Base-by-base conservation (phyloP, 2,329 filamentous ascomycete species). In the Chalaropsis ovoidea region DNA sequence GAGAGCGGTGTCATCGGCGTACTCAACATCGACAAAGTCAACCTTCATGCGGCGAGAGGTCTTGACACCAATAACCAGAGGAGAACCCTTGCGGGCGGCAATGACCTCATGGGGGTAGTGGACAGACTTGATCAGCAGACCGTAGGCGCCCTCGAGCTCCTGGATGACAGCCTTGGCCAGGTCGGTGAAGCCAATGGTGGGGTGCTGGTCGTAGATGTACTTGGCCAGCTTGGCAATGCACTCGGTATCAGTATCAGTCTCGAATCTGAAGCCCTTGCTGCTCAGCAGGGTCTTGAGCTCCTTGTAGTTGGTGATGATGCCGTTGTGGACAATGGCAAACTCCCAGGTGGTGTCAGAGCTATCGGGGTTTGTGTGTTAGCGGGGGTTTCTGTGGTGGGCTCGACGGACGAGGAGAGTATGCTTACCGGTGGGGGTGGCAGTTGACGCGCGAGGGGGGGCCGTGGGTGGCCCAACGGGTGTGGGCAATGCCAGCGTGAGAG, bases 301-400 rank as follows among this genome's bases (percentile, higher is more conserved):
- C 84, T 99, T 99, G 86, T 99, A 99, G 85, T 99, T 99, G 81
- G 94, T 99, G 79, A 99, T 99, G 83, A 99, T 99, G 75, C 94
- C 94, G 79, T 99, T 99, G 87, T 99, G 94, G 68, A 97, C 94
- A 72, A 99, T 87, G 70, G 90, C 84, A 77, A 99, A 99, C 79
- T 99, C 89, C 91, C 93, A 99, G 73, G 80, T 89, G 72, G 88
- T 85, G 77, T 99, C 94, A 70, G 93, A 97, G 78, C 92, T 95
- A 2, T 47, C 6, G 70, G 52, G 5, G 4, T 39, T 56, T 67
- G 45, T 49, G 42, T 60, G n/a, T 45, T 52, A 24, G 58, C 1
- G 13, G 35, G 3, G 8, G 8, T 8, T 39, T 6, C 8, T 10
- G 3, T 31, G 5, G n/a, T 45, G 19, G 22, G 1, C 10, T 41